Evolutionary conservation across 805 yeast genomes (phyloP), one percentile per base, ranked within the genome.

Genomic region (Pichia californica): DNA sequence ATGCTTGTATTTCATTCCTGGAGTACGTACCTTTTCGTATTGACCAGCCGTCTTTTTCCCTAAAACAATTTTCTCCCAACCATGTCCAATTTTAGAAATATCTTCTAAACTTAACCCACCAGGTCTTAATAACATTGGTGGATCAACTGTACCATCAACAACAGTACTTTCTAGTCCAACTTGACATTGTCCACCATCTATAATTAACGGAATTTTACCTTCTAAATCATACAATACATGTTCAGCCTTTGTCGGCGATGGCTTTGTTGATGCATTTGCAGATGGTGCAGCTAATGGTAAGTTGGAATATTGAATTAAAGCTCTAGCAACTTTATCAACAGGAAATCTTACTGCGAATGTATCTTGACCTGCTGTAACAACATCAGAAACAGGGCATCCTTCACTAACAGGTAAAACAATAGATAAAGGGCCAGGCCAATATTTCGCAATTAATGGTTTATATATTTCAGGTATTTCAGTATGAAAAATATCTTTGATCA

Each of bases 341-440:
- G 99, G 99, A 59, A 93, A 73, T 47, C 99, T 72, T 1, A 88
- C 94, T 0, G 97, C 99, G 59, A 89, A 86, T 0, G 99, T 93
- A 15, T 79, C 70, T 59, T 91, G 97, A 8, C 79, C 81, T 0
- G 91, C 93, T 0, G 99, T 91, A 19, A 93, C 94, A 15, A 77
- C 67, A 28, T 70, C 67, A 2, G 96, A 88, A 2, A 91, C 67
- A 1, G 77, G 77, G 7, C 73, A 66, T 4, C 57, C 54, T 5
- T 48, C 51, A 23, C 67, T 63, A 5, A 76, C 69, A 0, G 96
- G 96, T 18, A 93, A 65, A 40, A 93, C 62, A 28, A 93, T 86
- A 0, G 96, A 88, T 44, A 93, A 66, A 0, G 99, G 98, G 0
- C 99, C 99, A 0, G 99, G 99, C 98, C 98, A 93, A 54, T 85